These are phyloP conservation scores for Polygonum maritimum DNA, from an alignment of 148 eudicot species.

Conservation along the genomic window DNA sequence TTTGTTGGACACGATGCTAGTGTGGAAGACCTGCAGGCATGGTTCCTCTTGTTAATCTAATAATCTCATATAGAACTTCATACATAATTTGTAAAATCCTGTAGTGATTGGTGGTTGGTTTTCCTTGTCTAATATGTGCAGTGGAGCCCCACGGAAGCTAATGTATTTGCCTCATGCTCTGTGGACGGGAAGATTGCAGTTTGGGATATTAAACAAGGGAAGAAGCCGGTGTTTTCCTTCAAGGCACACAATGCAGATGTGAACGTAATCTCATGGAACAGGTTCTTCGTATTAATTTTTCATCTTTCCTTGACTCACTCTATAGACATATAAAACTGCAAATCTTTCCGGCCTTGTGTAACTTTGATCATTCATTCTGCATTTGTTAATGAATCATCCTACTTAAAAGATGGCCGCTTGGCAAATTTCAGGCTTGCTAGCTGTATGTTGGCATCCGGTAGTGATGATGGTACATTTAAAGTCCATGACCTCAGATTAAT, in stretches of 20 bases:
- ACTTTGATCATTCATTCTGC: neutral
- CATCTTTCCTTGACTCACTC: neutral
- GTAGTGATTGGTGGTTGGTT: neutral
- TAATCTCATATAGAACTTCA: neutral
- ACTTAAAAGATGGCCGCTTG: conserved; percentile 5
- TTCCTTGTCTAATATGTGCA: conserved; percentile 17
- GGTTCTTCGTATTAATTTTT: conserved; percentile 23
- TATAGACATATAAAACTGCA: neutral
- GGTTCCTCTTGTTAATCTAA: neutral
- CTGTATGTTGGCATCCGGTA: conserved; percentile 87
- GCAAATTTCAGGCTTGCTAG: conserved; percentile 46
- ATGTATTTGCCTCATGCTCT: conserved; percentile 89
- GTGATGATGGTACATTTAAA: conserved; percentile 90
- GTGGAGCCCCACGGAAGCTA: conserved; percentile 92
- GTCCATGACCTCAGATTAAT: conserved; percentile 72
- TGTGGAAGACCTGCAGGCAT: conserved; percentile 92
- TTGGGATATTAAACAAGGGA: conserved; percentile 79
- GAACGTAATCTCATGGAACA: conserved; percentile 97
- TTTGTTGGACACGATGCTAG: conserved; percentile 84
- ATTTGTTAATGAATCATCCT: neutral
- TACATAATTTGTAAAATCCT: neutral
- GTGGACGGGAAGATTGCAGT: conserved; percentile 77
- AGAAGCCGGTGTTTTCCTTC: conserved; percentile 53
- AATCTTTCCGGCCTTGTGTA: neutral
- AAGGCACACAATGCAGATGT: conserved; percentile 96